phyloP scores from a whole-genome alignment of 139 green algal species.

The Coelastrella sp. region DNA sequence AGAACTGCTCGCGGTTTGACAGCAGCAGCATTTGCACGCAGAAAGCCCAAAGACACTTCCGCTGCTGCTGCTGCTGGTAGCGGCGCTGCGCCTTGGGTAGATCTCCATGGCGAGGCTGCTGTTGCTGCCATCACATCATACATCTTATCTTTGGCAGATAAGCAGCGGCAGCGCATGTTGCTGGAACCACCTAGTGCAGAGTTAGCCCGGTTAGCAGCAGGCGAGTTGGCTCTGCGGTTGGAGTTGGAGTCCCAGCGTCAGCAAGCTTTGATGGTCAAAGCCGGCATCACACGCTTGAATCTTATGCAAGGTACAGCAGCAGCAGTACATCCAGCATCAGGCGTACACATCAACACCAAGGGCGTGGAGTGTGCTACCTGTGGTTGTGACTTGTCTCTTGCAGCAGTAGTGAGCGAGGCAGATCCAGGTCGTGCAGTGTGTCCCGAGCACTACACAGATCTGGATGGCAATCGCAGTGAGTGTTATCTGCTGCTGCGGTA shows the following conservation, averaged over 20 bases:
- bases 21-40: conserved; percentile 17
- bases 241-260: neutral
- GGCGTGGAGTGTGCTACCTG: conserved; percentile 39
- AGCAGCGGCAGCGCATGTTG: conserved; percentile 5
- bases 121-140: neutral
- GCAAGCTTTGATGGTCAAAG: neutral
- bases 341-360: conserved; percentile 43
- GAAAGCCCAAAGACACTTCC: neutral
- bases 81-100: conserved; percentile 3
- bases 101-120: neutral
- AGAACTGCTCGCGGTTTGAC: conserved; percentile 6
- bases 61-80: neutral
- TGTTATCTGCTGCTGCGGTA: conserved; percentile 38
- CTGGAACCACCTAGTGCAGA: neutral
- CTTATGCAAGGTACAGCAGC: conserved; percentile 14
- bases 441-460: conserved; percentile 4
- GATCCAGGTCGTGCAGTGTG: conserved; percentile 31
- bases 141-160: conserved; percentile 23
- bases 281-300: neutral
- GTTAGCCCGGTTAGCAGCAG: neutral
- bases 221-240: conserved; percentile 35
- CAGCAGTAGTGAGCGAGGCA: neutral
- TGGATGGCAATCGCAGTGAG: neutral
- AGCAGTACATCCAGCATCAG: neutral
- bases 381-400: conserved; percentile 34